Conservation (phyloP, 176 grass and related monocot genomes). For the Carex pumila region DNA sequence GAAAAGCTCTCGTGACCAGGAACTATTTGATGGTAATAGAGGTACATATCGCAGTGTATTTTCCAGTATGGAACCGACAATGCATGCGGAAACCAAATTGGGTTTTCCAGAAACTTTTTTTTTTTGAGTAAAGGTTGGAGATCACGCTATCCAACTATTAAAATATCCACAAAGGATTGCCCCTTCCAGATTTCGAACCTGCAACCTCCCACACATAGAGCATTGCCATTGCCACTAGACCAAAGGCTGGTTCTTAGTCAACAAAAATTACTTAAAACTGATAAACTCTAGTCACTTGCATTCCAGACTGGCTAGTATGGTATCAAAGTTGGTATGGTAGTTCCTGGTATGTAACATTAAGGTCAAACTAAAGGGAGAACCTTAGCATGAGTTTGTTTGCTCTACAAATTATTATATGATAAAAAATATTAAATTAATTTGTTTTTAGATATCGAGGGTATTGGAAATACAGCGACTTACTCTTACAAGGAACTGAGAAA, state of each 20-base stretch:
- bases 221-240: too few species aligned
- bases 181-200: too few species aligned
- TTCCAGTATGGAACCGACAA: background rate
- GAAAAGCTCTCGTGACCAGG: background rate
- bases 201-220: too few species aligned
- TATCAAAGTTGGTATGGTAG: background rate
- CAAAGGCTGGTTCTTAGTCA: too few species aligned
- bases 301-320: background rate
- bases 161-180: too few species aligned
- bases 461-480: conserved; percentile 45
- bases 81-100: background rate
- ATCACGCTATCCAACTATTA: too few species aligned
- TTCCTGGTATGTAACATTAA: background rate
- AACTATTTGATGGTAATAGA: conserved; percentile 1
- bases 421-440: background rate
- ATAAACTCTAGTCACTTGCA: background rate
- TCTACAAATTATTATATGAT: background rate
- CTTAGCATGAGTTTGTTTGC: background rate
- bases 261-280: background rate
- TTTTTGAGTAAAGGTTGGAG: too few species aligned
- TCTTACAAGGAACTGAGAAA: conserved; percentile 49
- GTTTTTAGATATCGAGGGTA: conserved; percentile 35
- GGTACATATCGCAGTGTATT: conserved; percentile 23
- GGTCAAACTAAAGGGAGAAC: background rate
- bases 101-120: background rate